These are phyloP conservation scores for Chalaropsis thielavioides DNA, from an alignment of 2,329 filamentous ascomycete genomes.

Conservation along the genomic window DNA sequence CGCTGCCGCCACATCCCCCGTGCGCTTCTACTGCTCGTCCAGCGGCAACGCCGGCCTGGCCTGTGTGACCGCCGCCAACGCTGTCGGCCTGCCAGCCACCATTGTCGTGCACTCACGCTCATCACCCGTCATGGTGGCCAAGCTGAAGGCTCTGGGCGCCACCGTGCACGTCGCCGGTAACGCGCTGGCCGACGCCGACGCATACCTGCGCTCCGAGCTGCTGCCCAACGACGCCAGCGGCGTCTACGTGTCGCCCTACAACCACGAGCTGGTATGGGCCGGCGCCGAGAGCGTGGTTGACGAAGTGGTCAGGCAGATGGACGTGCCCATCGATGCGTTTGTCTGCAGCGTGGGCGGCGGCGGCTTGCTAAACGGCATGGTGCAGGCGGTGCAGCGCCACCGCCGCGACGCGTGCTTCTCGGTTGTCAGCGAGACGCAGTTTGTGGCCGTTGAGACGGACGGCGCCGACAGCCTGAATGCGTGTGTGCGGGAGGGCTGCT, in stretches of 20 bases:
- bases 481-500: slow-evolving; percentile 40
- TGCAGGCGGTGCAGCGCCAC: slow-evolving; percentile 29
- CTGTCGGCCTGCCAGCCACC: slow-evolving; percentile 51
- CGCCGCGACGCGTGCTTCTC: slow-evolving; percentile 26
- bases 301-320: slow-evolving; percentile 31
- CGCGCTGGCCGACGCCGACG: slow-evolving; percentile 56
- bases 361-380: slow-evolving; percentile 62
- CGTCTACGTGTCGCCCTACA: slow-evolving; percentile 57
- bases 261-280: slow-evolving; percentile 52
- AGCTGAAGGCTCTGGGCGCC: slow-evolving; percentile 53
- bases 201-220: slow-evolving; percentile 45
- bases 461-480: slow-evolving; percentile 57
- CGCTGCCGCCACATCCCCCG: slow-evolving; percentile 26
- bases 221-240: slow-evolving; percentile 37
- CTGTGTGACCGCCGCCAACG: slow-evolving; percentile 55
- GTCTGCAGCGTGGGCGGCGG: slow-evolving; percentile 72
- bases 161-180: slow-evolving; percentile 54
- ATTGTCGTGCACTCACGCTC: slow-evolving; percentile 59
- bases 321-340: slow-evolving; percentile 47
- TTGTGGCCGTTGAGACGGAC: slow-evolving; percentile 61
- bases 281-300: slow-evolving; percentile 47
- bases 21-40: slow-evolving; percentile 65
- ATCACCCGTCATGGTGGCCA: slow-evolving; percentile 53
- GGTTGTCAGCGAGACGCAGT: slow-evolving; percentile 27
- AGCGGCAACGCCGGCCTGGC: slow-evolving; percentile 79